phyloP scores from a whole-genome alignment of 192 early-diverging fungal genomes.

The Mortierella hygrophila region DNA sequence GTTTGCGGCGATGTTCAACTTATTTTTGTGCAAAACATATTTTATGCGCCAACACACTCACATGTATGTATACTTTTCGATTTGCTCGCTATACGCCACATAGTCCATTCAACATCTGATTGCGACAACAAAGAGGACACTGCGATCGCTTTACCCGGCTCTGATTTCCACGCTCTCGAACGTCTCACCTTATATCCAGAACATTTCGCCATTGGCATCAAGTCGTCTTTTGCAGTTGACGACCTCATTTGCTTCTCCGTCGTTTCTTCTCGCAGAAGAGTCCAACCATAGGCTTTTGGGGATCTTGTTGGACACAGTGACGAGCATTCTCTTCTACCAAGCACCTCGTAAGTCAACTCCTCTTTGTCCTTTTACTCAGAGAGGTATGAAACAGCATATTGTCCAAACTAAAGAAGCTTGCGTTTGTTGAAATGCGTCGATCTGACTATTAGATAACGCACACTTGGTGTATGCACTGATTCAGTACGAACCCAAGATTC shows the following conservation, averaged over 20 bases:
- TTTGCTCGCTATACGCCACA: no score
- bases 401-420: not conserved
- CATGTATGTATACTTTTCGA: constrained; percentile 1
- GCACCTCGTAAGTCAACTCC: constrained; percentile 63
- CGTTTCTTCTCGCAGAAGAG: constrained; percentile 85
- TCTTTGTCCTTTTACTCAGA: not conserved
- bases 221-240: constrained; percentile 84
- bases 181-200: constrained; percentile 84
- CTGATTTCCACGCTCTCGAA: constrained; percentile 86
- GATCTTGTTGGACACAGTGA: constrained; percentile 84
- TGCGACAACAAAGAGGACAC: constrained; percentile 75
- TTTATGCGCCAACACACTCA: not conserved
- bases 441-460: constrained; percentile 70
- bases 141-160: constrained; percentile 81
- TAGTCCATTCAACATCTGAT: constrained; percentile 84
- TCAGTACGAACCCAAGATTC: constrained; percentile 78
- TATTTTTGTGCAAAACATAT: no score
- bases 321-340: constrained; percentile 90
- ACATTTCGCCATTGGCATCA: constrained; percentile 75
- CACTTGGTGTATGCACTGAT: constrained; percentile 87
- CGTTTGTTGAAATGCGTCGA: not conserved
- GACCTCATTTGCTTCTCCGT: constrained; percentile 79
- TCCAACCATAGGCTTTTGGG: constrained; percentile 80
- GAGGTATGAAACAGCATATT: not conserved
- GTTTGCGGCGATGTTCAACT: no score